Conservation (phyloP, 1,284 basidiomycete genomes). For the Cryptococcus sp. region DNA sequence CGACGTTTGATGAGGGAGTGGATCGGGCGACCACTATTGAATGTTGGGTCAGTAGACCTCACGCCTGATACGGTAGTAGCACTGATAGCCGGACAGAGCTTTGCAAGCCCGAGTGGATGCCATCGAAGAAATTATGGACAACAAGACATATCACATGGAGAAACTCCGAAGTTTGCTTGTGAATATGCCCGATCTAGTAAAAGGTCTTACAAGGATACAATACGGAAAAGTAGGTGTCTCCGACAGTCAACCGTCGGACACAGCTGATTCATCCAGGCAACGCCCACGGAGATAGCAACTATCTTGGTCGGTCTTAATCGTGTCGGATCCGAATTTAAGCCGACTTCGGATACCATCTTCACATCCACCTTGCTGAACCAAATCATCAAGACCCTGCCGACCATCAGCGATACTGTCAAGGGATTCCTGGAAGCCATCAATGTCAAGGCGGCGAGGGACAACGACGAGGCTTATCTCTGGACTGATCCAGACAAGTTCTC, state of each 20-base stretch:
- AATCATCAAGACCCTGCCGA: slow-evolving; percentile 65
- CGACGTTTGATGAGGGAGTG: slow-evolving; percentile 75
- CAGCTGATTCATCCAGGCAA: slow-evolving; percentile 56
- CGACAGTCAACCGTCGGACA: not conserved
- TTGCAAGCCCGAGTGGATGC: slow-evolving; percentile 75
- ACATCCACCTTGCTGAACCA: slow-evolving; percentile 64
- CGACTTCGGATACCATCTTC: slow-evolving; percentile 56
- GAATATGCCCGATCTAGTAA: slow-evolving; percentile 80
- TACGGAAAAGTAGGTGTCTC: slow-evolving; percentile 67
- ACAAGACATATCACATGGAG: slow-evolving; percentile 54
- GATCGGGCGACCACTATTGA: slow-evolving; percentile 79
- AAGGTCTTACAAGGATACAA: slow-evolving; percentile 81
- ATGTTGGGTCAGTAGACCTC: slow-evolving; percentile 56
- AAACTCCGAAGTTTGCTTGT: slow-evolving; percentile 66
- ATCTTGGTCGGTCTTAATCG: slow-evolving; percentile 73
- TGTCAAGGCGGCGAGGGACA: slow-evolving; percentile 62
- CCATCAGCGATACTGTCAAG: slow-evolving; percentile 57
- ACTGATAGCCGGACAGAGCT: slow-evolving; percentile 49
- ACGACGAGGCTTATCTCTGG: slow-evolving; percentile 72
- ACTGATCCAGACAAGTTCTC: slow-evolving; percentile 66
- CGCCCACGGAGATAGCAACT: slow-evolving; percentile 73
- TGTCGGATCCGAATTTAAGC: slow-evolving; percentile 64
- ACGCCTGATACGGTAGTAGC: not conserved
- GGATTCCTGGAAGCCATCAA: slow-evolving; percentile 60
- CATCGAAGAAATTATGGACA: slow-evolving; percentile 70